Percentiles rank a stretch among this genome's conserved stretches.
These are phyloP conservation scores for Cystofilobasidium capitatum DNA, from an alignment of 768 basidiomycete species.

Conservation along the genomic window DNA sequence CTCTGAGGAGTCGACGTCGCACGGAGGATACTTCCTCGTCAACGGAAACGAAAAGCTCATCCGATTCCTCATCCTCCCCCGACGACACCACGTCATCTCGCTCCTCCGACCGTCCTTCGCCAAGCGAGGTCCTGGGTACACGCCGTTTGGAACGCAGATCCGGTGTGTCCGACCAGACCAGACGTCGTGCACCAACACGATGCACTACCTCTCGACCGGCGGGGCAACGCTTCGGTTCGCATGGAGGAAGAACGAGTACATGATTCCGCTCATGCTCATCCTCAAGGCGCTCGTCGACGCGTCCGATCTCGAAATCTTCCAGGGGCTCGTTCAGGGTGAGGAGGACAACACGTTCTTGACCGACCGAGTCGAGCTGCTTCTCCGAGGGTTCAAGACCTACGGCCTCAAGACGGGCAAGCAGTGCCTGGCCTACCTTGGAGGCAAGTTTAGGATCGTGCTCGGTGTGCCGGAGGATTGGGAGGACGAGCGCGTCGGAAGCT, in stretches of 20 bases:
- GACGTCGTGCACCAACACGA: slow-evolving; percentile 81
- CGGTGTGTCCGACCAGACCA: slow-evolving; percentile 91
- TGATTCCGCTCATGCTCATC: slow-evolving; percentile 92
- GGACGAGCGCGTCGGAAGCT: slow-evolving; percentile 67
- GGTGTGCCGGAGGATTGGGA: slow-evolving; percentile 88
- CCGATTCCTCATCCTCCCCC: slow-evolving; percentile 90
- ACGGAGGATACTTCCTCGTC: slow-evolving; percentile 96
- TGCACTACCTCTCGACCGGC: slow-evolving; percentile 96
- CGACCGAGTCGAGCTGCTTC: slow-evolving; percentile 85
- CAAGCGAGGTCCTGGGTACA: slow-evolving; percentile 90
- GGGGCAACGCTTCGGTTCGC: slow-evolving; percentile 93
- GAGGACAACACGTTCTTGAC: slow-evolving; percentile 95
- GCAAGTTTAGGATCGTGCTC: slow-evolving; percentile 89
- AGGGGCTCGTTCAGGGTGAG: slow-evolving; percentile 91
- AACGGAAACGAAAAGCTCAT: slow-evolving; percentile 99
- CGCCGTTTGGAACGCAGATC: slow-evolving; percentile 86
- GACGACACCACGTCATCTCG: slow-evolving; percentile 89
- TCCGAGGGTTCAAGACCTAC: slow-evolving; percentile 92
- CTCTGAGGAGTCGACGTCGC: slow-evolving; percentile 96
- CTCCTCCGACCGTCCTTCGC: slow-evolving; percentile 67
- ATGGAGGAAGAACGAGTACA: slow-evolving; percentile 96
- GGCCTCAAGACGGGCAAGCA: slow-evolving; percentile 75
- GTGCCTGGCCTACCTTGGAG: slow-evolving; percentile 87
- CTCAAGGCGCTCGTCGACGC: slow-evolving; percentile 85
- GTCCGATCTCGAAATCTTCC: slow-evolving; percentile 92